A percentile compares a stretch with the other conserved stretches of the same genome.
Conservation (phyloP, 257 asterid genomes). For the Solanum sejunctum region DNA sequence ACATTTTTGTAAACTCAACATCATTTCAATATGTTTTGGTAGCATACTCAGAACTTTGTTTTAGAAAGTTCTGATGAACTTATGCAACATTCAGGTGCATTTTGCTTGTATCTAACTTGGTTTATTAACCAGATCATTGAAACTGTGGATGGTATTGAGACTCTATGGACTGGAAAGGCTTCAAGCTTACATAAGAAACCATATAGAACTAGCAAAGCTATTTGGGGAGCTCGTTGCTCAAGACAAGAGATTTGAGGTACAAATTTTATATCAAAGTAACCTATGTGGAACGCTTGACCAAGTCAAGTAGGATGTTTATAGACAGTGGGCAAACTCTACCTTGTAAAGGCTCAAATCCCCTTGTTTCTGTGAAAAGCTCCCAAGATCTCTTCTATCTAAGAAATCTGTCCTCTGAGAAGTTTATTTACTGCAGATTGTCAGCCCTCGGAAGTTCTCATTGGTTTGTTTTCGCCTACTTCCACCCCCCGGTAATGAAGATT, state of each 20-base stretch:
- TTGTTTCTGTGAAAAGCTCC: neutral
- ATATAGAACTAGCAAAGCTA: conserved; percentile 49
- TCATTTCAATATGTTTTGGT: neutral
- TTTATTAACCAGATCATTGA: conserved; percentile 56
- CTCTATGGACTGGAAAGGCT: conserved; percentile 83
- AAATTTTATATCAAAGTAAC: neutral
- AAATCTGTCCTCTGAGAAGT: neutral
- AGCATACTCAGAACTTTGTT: neutral
- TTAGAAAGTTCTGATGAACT: neutral
- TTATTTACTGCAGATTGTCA: conserved; percentile 42
- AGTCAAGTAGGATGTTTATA: neutral
- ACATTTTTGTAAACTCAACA: neutral
- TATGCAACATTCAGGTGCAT: neutral
- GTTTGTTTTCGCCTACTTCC: conserved; percentile 74
- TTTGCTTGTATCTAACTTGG: neutral
- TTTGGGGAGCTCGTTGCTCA: conserved; percentile 64
- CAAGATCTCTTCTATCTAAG: neutral
- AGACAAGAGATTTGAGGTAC: conserved; percentile 90
- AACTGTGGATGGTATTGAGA: conserved; percentile 92
- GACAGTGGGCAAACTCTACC: neutral
- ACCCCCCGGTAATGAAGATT: conserved; percentile 22
- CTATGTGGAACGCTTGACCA: neutral
- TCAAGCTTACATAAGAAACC: conserved; percentile 81
- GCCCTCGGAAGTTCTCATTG: conserved; percentile 60
- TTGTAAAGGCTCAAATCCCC: neutral